These are phyloP conservation scores for Heteromeles arbutifolia DNA, from an alignment of 306 rosid genomes.

Conservation along the genomic window DNA sequence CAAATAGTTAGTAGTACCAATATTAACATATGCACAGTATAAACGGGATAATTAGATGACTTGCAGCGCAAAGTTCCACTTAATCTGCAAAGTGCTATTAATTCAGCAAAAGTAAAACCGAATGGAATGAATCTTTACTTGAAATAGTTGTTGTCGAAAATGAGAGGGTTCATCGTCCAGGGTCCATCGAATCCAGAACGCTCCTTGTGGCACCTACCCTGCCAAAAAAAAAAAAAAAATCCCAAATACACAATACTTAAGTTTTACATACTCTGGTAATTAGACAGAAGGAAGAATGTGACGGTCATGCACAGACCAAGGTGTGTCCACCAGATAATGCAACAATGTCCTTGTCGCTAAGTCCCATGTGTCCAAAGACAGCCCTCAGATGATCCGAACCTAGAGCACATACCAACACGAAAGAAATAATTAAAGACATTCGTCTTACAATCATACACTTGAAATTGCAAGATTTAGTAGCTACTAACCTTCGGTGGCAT, in stretches of 20 bases:
- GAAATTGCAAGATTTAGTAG: not conserved
- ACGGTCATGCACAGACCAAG: slow-evolving; percentile 32
- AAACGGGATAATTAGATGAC: not conserved
- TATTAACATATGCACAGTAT: not conserved
- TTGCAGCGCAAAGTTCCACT: not conserved
- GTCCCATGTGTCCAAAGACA: slow-evolving; percentile 60
- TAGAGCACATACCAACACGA: not conserved
- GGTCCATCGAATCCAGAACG: slow-evolving; percentile 71
- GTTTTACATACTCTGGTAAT: not conserved
- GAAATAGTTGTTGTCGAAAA: slow-evolving; percentile 61
- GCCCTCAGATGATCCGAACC: slow-evolving; percentile 66
- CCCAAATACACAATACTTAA: not conserved
- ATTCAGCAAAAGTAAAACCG: not conserved
- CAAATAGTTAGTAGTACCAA: not conserved
- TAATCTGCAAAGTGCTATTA: not conserved
- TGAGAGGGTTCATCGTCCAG: slow-evolving; percentile 54
- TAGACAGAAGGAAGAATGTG: not conserved
- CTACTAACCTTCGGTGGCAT: slow-evolving; percentile 43
- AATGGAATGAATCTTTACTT: slow-evolving; percentile 20
- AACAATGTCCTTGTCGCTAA: slow-evolving; percentile 54
- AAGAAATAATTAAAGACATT: not conserved
- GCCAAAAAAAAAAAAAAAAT: not conserved
- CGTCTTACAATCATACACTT: not conserved
- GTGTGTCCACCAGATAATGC: slow-evolving; percentile 70
- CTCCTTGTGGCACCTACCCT: slow-evolving; percentile 63